Percentiles rank a stretch among this genome's conserved stretches.
Evolutionary conservation across 163 green algal species (phyloP).

Genomic region (Prototheca cutis): DNA sequence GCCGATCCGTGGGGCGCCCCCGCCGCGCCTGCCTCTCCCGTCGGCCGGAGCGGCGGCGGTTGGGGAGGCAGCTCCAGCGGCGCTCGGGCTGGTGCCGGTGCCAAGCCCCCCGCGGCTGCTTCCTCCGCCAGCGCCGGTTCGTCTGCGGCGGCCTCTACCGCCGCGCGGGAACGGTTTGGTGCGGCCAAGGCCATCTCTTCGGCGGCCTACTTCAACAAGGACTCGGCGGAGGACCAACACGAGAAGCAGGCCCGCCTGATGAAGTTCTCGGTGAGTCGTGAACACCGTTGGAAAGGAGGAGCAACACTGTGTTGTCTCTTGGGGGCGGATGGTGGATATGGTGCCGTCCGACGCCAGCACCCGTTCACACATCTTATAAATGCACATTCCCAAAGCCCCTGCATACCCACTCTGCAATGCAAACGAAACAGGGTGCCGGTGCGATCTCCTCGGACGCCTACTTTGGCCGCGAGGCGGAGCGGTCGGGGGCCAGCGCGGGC

Average conservation of each 20-base stretch:
- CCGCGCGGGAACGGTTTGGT: conserved; percentile 44
- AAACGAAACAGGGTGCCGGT: conserved; percentile 44
- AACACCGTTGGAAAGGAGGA: too few relatives aligned
- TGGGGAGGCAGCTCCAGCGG: conserved; percentile 5
- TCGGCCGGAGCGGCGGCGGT: not conserved
- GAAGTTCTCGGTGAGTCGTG: conserved; percentile 56
- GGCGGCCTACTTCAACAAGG: conserved; percentile 48
- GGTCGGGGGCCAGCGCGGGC: conserved; percentile 4
- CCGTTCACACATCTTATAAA: too few relatives aligned
- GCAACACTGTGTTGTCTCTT: too few relatives aligned
- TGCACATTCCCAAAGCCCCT: too few relatives aligned
- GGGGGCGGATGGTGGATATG: too few relatives aligned
- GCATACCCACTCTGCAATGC: too few relatives aligned
- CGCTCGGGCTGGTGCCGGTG: not conserved
- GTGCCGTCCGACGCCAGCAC: too few relatives aligned
- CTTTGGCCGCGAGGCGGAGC: conserved; percentile 52
- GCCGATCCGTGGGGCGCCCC: conserved; percentile 32
- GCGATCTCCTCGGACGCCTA: conserved; percentile 82
- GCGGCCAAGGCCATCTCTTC: conserved; percentile 88
- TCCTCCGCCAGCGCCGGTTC: not conserved
- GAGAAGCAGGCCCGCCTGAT: conserved; percentile 55
- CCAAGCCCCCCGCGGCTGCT: not conserved
- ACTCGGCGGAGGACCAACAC: conserved; percentile 29
- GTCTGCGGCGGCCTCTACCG: not conserved
- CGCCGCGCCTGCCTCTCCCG: not conserved